Evolutionary conservation across 441 rosid genomes (phyloP).

Genomic region (Macaranga tanarius): DNA sequence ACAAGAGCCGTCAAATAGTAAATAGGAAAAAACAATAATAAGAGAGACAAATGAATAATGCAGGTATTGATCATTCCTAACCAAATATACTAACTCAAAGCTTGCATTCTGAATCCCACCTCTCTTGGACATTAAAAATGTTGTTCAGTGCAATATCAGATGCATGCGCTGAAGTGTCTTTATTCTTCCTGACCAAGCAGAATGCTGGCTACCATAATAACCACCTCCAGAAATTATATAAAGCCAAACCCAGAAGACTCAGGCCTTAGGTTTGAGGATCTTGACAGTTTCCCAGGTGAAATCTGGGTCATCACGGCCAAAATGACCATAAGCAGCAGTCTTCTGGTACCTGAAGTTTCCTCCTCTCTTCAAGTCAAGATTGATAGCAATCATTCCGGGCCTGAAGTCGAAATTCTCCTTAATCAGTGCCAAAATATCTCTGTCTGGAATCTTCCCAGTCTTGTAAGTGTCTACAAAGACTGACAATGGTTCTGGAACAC

Average conservation of each 20-base stretch:
- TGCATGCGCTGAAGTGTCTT: conserved; percentile 30
- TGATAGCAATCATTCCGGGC: conserved; percentile 82
- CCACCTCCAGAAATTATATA: conserved; percentile 25
- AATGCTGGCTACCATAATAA: conserved; percentile 31
- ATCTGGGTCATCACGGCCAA: conserved; percentile 75
- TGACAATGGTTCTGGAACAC: conserved; percentile 76
- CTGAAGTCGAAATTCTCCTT: conserved; percentile 75
- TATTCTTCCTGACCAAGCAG: conserved; percentile 29
- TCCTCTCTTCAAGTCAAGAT: conserved; percentile 75
- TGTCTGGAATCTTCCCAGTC: conserved; percentile 73
- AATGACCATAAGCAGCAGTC: conserved; percentile 78
- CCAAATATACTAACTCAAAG: conserved; percentile 9
- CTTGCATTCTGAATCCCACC: conserved; percentile 1
- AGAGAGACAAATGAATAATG: conserved; percentile 15
- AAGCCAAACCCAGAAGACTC: conserved; percentile 19
- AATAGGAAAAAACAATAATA: conserved; percentile 1
- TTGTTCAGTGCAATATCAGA: conserved; percentile 14
- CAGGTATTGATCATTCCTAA: conserved; percentile 7
- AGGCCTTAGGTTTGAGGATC: conserved; percentile 65
- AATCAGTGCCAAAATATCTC: conserved; percentile 59
- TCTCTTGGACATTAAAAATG: conserved; percentile 6
- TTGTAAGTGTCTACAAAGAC: conserved; percentile 73
- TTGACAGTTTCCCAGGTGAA: conserved; percentile 81
- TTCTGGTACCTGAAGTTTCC: conserved; percentile 77
- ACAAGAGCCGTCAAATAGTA: not conserved